These are phyloP conservation scores for Trichocladium antarcticum DNA, from an alignment of 495 filamentous ascomycete species.

Conservation along the genomic window DNA sequence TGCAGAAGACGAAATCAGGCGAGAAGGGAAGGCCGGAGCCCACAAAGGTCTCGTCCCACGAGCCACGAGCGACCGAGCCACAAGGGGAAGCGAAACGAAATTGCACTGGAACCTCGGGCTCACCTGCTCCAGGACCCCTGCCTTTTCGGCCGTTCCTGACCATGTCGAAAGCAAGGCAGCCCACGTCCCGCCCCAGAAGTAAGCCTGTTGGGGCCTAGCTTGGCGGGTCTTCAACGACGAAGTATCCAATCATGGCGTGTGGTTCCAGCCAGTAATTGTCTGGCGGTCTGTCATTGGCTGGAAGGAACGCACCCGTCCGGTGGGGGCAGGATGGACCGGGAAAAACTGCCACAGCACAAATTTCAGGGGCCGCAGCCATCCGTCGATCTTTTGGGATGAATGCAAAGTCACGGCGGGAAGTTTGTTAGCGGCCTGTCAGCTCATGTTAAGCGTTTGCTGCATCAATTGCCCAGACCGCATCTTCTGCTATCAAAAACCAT, in stretches of 20 bases:
- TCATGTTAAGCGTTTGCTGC: background rate
- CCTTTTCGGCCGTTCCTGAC: conserved; percentile 15
- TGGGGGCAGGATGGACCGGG: conserved; percentile 7
- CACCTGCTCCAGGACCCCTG: conserved; percentile 14
- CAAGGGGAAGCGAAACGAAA: conserved; percentile 26
- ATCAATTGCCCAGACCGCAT: background rate
- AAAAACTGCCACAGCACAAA: conserved; percentile 16
- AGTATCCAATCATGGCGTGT: conserved; percentile 16
- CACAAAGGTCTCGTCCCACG: conserved; percentile 13
- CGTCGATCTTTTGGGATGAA: conserved; percentile 16
- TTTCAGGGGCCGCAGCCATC: conserved; percentile 21
- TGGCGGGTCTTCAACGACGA: conserved; percentile 1
- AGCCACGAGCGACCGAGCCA: background rate
- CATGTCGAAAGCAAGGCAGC: conserved; percentile 1
- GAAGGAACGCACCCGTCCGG: conserved; percentile 5
- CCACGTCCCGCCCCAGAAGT: conserved; percentile 1
- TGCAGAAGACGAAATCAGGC: conserved; percentile 15
- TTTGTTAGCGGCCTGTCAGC: background rate
- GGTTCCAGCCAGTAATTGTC: conserved; percentile 6
- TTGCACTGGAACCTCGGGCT: conserved; percentile 21
- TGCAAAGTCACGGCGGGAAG: background rate
- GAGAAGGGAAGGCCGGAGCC: conserved; percentile 11
- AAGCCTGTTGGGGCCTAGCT: conserved; percentile 12
- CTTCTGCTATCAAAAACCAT: too few relatives aligned
- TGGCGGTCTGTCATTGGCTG: conserved; percentile 13